Base-by-base conservation (phyloP, 495 filamentous ascomycete genomes). In the Penicillium subrubescens region DNA sequence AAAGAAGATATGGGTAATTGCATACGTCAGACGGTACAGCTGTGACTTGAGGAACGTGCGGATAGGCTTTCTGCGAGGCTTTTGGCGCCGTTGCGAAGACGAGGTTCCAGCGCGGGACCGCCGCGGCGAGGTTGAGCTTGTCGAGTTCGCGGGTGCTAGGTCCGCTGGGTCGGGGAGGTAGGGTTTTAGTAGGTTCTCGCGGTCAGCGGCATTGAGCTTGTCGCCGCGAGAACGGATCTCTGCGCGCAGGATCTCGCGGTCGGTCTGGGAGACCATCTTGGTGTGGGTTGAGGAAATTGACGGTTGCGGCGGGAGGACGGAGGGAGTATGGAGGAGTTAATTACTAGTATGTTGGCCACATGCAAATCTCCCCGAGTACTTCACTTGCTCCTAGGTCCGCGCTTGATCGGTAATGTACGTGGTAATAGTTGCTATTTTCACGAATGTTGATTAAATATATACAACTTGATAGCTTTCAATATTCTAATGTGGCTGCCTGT, bases 1-100 rank as follows among this genome's bases (percentile, higher is more conserved):
- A 79, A 97, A 97, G 71, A 97, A 71, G 54, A 88, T 79, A 68
- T 97, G 92, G 57, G 96, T 86, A 43, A 92, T 59, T 51, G 84
- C 82, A 76, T 90, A 96, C 58, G 92, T 75, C 19, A 94, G 68
- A 21, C 86, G 70, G 75, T 96, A 85, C 39, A 94, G 67, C 66
- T 89, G 86, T 5, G 78, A 83, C 60, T 79, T 85, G 39, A 96
- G 63, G 67, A 94, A 91, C 23, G 84, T 86, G 63, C 90, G 86
- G 25, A 94, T 79, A 25, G 90, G 80, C 21, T 71, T 82, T 63
- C 74, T 77, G 66, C 67, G 75, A 29, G 70, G 43, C 64, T 72
- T 76, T 54, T 68, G 77, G 61, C 71, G 74, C 23, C 74, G 71
- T 19, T 72, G 71, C 29, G 68, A 66, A 48, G 66, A 48, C n/a